Evolutionary conservation across 441 rosid species (phyloP).

Genomic region (Pelargonium fulgidum): DNA sequence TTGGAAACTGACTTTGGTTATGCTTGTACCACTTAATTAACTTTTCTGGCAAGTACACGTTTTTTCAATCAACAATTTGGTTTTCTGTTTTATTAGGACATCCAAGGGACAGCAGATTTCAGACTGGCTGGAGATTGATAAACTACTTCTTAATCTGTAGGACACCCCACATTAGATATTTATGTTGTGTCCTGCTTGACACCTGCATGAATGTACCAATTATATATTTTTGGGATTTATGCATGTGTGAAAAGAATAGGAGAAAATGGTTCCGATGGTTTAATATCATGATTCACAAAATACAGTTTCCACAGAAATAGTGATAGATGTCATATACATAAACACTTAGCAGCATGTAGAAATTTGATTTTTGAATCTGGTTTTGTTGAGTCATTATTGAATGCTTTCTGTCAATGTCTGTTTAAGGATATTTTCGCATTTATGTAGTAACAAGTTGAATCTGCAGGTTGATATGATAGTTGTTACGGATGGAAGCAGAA

Average conservation of each 20-base stretch:
- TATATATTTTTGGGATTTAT: too few relatives aligned
- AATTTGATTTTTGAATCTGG: neutral
- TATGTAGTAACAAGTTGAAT: conserved; percentile 1
- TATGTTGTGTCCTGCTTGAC: too few relatives aligned
- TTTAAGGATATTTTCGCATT: neutral
- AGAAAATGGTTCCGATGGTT: too few relatives aligned
- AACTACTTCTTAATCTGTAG: neutral
- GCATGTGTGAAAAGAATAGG: too few relatives aligned
- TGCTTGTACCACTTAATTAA: neutral
- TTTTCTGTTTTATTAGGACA: neutral
- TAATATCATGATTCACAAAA: too few relatives aligned
- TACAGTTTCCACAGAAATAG: too few relatives aligned
- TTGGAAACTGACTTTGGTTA: neutral
- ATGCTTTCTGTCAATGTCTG: conserved; percentile 3
- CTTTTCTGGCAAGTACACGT: neutral
- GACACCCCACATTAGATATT: neutral
- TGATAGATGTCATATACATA: too few relatives aligned
- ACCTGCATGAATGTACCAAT: too few relatives aligned
- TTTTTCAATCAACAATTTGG: neutral
- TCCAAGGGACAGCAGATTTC: neutral
- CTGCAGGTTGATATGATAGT: conserved; percentile 98
- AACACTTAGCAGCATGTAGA: too few relatives aligned
- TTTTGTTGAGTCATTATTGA: neutral
- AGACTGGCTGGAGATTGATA: neutral
- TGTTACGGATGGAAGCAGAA: conserved; percentile 98